phyloP scores from a whole-genome alignment of 495 filamentous ascomycete species.

The Podospora appendiculata region DNA sequence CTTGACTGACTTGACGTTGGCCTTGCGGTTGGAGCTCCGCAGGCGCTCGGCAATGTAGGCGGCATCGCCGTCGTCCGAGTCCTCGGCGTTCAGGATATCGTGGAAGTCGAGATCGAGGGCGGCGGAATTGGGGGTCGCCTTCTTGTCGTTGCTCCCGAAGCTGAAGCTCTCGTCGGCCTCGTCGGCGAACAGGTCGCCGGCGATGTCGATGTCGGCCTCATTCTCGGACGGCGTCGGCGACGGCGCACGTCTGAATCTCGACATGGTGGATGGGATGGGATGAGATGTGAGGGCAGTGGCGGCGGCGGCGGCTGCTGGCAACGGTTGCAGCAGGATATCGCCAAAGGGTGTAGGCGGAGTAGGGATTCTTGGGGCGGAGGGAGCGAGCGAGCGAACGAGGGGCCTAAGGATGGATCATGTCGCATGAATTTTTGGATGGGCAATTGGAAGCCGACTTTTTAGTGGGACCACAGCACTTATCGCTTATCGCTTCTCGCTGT shows the following conservation, averaged over 20 bases:
- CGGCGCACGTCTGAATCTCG: slow-evolving; percentile 30
- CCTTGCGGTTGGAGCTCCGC: slow-evolving; percentile 78
- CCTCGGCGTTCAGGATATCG: slow-evolving; percentile 32
- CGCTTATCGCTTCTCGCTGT: slow-evolving; percentile 2
- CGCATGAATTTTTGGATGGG: background rate
- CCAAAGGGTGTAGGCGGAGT: background rate
- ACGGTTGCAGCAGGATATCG: too few relatives aligned
- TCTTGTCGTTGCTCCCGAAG: background rate
- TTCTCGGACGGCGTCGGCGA: slow-evolving; percentile 84
- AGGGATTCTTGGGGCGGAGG: background rate
- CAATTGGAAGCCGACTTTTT: slow-evolving; percentile 2
- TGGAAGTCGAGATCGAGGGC: slow-evolving; percentile 30
- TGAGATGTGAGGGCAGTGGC: background rate
- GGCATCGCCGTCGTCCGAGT: slow-evolving; percentile 62
- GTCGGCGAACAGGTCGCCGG: slow-evolving; percentile 62
- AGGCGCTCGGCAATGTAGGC: slow-evolving; percentile 83
- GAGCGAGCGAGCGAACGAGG: background rate
- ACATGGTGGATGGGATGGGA: slow-evolving; percentile 9
- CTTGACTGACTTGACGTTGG: slow-evolving; percentile 71
- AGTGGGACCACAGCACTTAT: slow-evolving; percentile 19
- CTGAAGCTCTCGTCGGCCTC: slow-evolving; percentile 20
- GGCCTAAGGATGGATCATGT: background rate
- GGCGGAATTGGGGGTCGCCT: slow-evolving; percentile 7
- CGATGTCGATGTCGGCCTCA: slow-evolving; percentile 62
- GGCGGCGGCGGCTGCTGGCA: background rate